These are phyloP conservation scores for Bipolaris sorokiniana DNA, from an alignment of 2,329 filamentous ascomycete species.

Conservation along the genomic window DNA sequence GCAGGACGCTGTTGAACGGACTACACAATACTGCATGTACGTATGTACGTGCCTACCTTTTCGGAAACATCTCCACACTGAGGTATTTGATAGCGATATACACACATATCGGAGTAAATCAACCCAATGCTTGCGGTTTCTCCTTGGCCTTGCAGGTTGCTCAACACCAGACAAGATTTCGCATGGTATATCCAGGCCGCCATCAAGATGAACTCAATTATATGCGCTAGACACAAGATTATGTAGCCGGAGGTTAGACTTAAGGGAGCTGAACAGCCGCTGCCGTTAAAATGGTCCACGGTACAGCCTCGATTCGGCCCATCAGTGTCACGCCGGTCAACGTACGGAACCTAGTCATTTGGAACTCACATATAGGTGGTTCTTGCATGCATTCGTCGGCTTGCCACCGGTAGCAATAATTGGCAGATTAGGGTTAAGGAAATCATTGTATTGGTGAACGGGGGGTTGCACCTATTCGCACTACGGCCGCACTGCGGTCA, in stretches of 20 bases:
- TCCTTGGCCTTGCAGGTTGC: not conserved
- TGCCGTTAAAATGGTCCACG: not conserved
- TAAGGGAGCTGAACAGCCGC: no score
- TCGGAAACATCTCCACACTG: not conserved
- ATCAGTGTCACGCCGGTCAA: not conserved
- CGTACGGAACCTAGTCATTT: not conserved
- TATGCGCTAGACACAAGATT: not conserved
- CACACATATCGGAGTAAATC: not conserved
- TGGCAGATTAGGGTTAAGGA: not conserved
- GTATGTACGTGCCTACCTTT: not conserved
- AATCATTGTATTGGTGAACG: not conserved
- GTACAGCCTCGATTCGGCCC: not conserved
- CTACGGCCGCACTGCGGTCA: conserved; percentile 6
- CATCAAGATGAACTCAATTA: not conserved
- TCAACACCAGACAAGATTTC: not conserved
- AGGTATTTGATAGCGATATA: not conserved
- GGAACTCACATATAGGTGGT: not conserved
- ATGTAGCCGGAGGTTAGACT: not conserved
- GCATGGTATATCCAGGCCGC: not conserved
- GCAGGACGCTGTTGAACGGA: not conserved
- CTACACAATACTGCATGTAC: not conserved
- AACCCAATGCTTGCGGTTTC: not conserved
- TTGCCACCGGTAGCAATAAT: conserved; percentile 2
- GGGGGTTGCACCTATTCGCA: conserved; percentile 2
- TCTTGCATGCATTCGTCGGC: not conserved